A percentile compares a stretch with the other conserved stretches of the same genome.
These are phyloP conservation scores for Alternaria gansuensis DNA, from an alignment of 2,329 filamentous ascomycete genomes.

Conservation along the genomic window DNA sequence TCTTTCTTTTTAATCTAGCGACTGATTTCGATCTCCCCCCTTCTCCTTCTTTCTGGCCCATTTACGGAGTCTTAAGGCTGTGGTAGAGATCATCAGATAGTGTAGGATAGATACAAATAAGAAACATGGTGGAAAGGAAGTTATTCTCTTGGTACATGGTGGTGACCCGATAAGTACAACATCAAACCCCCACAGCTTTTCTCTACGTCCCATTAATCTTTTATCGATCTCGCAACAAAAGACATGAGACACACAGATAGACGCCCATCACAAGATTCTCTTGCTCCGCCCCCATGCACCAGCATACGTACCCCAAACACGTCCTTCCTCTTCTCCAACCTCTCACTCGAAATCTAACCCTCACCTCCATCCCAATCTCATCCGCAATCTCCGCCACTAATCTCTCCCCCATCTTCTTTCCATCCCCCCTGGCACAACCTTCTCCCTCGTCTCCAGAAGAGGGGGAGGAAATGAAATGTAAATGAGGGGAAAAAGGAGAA, in stretches of 20 bases:
- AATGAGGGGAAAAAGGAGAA: no score
- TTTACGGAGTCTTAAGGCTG: conserved; percentile 32
- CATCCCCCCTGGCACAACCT: no score
- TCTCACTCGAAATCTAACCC: background rate
- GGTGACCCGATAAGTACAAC: background rate
- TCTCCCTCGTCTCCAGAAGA: no score
- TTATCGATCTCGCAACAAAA: background rate
- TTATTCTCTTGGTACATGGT: background rate
- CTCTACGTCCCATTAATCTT: background rate
- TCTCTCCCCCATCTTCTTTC: no score
- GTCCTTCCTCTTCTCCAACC: background rate
- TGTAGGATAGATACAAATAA: conserved; percentile 38
- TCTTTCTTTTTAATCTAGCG: conserved; percentile 16
- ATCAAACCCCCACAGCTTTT: background rate
- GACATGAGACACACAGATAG: no score
- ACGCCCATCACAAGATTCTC: no score
- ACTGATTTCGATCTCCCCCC: conserved; percentile 50
- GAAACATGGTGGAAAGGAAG: conserved; percentile 15
- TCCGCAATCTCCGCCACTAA: no score
- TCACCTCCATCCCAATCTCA: background rate
- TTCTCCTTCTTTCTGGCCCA: conserved; percentile 28
- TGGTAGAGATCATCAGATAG: conserved; percentile 50
- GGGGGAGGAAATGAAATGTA: no score
- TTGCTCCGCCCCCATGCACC: no score
- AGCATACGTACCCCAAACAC: no score